phyloP scores from a whole-genome alignment of 805 yeast genomes.

The Myxozyma mucilagina region DNA sequence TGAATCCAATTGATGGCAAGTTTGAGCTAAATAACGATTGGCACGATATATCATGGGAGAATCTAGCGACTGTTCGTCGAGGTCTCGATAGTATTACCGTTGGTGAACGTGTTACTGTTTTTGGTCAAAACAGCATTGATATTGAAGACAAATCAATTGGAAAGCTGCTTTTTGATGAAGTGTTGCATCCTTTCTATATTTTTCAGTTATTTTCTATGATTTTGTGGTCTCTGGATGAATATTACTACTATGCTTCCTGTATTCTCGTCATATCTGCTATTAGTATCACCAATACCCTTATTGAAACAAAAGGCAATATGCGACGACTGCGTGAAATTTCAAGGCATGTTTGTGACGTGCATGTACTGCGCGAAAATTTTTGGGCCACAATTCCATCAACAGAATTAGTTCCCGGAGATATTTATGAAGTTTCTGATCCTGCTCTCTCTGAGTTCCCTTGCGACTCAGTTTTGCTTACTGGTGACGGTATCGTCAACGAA shows the following conservation, averaged over 20 bases:
- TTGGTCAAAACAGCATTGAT: slow-evolving; percentile 74
- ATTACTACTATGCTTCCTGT: slow-evolving; percentile 91
- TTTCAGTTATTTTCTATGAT: slow-evolving; percentile 91
- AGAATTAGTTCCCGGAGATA: slow-evolving; percentile 93
- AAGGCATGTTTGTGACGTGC: slow-evolving; percentile 69
- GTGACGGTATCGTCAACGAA: slow-evolving; percentile 96
- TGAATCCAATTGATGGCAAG: slow-evolving; percentile 83
- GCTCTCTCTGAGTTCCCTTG: slow-evolving; percentile 74
- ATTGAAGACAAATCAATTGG: slow-evolving; percentile 68
- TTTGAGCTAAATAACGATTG: slow-evolving; percentile 83
- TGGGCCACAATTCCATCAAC: slow-evolving; percentile 70
- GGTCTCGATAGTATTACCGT: slow-evolving; percentile 73
- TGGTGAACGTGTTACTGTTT: slow-evolving; percentile 68
- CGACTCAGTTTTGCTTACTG: slow-evolving; percentile 81
- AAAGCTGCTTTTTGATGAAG: slow-evolving; percentile 77
- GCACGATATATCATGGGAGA: slow-evolving; percentile 80
- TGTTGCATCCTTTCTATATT: slow-evolving; percentile 90
- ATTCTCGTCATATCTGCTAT: slow-evolving; percentile 82
- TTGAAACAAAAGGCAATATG: slow-evolving; percentile 75
- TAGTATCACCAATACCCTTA: slow-evolving; percentile 73
- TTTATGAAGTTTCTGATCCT: slow-evolving; percentile 89
- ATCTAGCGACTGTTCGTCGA: slow-evolving; percentile 46
- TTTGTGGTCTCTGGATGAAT: slow-evolving; percentile 89
- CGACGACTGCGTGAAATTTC: slow-evolving; percentile 72
- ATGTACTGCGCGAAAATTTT: slow-evolving; percentile 89